Evolutionary conservation across 2,329 filamentous ascomycete genomes (phyloP), one percentile per base, ranked within the genome.

Genomic region (Pestalotiopsis sp.): DNA sequence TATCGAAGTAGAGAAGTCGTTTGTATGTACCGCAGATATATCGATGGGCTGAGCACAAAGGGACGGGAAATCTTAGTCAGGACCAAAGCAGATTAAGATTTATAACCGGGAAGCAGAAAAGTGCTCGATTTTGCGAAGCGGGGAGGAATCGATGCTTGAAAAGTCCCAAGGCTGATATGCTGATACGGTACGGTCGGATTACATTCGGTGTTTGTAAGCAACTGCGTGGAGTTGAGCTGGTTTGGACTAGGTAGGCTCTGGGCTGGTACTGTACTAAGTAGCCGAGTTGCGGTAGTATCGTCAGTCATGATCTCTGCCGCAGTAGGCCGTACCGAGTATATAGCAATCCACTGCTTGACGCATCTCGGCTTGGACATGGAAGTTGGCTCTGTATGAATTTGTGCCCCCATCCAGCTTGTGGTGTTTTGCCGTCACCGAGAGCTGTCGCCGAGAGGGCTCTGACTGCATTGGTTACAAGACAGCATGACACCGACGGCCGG

Each of bases 151-250:
- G 11, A 38, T 17, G 4, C 45, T 52, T 52, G 6, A 23, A 52
- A 52, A 52, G 45, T 52, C 20, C 31, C 27, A 36, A 39, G 31
- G 27, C 59, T 62, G 31, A 62, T 39, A 39, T 36, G 27, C 59
- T 62, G 31, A 62, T 39, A 39, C 14, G 31, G n/a, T 17, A 39
- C n/a, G 25, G 31, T 27, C 59, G 59, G 59, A 25, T 66, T 36
- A 57, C n/a, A 52, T 38, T 25, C 63, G 63, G 49, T 56, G 45
- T 66, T 66, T 66, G 63, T 66, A 36, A 58, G 63, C 49, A 66
- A 49, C 27, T 39, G 63, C 63, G 63, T 57, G 63, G 27, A 57
- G 49, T 36, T 57, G 49, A 49, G 14, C 17, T 56, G 36, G 12
- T 63, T 36, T 36, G 31, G 31, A 9, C 63, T 20, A 12, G 45